Conservation (phyloP, 306 rosid species). For the Vicia sativa region DNA sequence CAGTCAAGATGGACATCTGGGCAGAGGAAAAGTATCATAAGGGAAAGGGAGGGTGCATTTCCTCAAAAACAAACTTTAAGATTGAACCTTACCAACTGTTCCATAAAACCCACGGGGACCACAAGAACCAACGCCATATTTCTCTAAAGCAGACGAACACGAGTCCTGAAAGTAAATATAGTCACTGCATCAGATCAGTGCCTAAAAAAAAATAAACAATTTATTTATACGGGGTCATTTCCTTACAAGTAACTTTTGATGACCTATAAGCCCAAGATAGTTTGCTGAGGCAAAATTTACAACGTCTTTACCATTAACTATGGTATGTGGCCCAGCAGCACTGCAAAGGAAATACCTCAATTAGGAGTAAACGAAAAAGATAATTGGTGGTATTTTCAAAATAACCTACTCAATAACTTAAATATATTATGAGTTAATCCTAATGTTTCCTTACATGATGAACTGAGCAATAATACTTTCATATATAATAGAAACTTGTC, state of each 20-base stretch:
- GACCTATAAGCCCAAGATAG: conserved; percentile 93
- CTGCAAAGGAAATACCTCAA: conserved; percentile 58
- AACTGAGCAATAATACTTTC: conserved; percentile 4
- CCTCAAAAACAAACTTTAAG: conserved; percentile 32
- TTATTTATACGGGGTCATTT: conserved; percentile 30
- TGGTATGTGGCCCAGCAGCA: conserved; percentile 92
- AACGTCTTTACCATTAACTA: conserved; percentile 81
- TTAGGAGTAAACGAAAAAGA: conserved; percentile 21
- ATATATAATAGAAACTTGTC: too few species aligned
- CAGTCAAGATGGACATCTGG: conserved; percentile 98
- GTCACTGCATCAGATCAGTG: conserved; percentile 17
- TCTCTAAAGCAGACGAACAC: conserved; percentile 85
- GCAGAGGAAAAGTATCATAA: conserved; percentile 36
- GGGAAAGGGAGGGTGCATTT: conserved; percentile 28
- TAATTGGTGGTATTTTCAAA: neutral
- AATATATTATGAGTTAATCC: neutral
- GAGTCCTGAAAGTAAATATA: conserved; percentile 67
- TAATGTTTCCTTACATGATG: conserved; percentile 14
- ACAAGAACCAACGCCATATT: conserved; percentile 99
- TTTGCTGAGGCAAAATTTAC: conserved; percentile 96
- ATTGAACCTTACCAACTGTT: conserved; percentile 72
- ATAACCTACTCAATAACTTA: conserved; percentile 14
- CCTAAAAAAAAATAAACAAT: conserved; percentile 1
- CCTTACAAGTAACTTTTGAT: conserved; percentile 81
- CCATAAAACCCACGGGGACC: conserved; percentile 99